These are phyloP conservation scores for Cicer arietinum DNA, from an alignment of 306 rosid genomes.

Conservation along the genomic window DNA sequence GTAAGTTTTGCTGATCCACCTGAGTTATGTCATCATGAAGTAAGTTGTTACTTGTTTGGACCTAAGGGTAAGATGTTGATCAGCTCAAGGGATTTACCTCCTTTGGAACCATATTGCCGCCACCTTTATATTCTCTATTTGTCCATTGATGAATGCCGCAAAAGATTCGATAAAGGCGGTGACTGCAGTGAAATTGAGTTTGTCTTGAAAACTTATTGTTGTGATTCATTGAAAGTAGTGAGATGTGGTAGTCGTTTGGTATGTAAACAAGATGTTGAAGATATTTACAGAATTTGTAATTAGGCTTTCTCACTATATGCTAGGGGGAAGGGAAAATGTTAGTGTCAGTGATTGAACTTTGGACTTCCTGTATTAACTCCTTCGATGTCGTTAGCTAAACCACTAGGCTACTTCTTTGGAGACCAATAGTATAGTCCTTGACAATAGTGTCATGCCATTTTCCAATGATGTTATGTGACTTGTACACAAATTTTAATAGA, in stretches of 20 bases:
- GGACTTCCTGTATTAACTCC: too few species aligned
- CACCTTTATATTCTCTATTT: slow-evolving; percentile 49
- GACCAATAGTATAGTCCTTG: background rate
- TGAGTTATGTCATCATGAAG: slow-evolving; percentile 1
- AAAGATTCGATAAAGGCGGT: slow-evolving; percentile 28
- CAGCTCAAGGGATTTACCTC: slow-evolving; percentile 23
- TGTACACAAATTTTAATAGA: background rate
- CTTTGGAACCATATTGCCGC: slow-evolving; percentile 34
- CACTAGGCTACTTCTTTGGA: background rate
- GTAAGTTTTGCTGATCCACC: slow-evolving; percentile 28
- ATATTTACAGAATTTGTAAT: slow-evolving; percentile 1
- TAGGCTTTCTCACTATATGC: background rate
- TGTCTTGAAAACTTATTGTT: slow-evolving; percentile 36
- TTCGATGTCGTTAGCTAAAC: too few species aligned
- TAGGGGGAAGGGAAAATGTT: too few species aligned
- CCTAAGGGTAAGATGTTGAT: slow-evolving; percentile 27
- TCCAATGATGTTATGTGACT: background rate
- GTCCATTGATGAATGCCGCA: slow-evolving; percentile 26
- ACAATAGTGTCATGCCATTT: background rate
- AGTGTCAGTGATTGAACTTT: too few species aligned
- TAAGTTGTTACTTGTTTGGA: slow-evolving; percentile 40
- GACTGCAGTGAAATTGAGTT: slow-evolving; percentile 38
- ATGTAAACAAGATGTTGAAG: slow-evolving; percentile 46
- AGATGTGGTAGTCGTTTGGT: slow-evolving; percentile 46
- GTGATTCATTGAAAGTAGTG: background rate